Evolutionary conservation across 345 rosid species (phyloP).

Genomic region (Barbarea vulgaris): DNA sequence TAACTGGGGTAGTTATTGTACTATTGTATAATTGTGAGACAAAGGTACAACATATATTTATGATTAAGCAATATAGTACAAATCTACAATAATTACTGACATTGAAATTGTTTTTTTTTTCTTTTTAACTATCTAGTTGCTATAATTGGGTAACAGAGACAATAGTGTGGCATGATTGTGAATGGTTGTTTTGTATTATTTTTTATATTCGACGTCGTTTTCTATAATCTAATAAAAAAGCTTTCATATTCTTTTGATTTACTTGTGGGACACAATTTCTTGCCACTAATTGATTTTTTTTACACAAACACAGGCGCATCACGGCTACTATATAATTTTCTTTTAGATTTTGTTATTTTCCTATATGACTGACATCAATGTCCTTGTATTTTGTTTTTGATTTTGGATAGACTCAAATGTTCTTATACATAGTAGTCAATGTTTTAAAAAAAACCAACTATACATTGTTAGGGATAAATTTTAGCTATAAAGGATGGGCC

Average conservation of each 20-base stretch:
- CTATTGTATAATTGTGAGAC: background rate
- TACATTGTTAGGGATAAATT: background rate
- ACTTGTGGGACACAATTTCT: slow-evolving; percentile 26
- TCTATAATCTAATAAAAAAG: slow-evolving; percentile 13
- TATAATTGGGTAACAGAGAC: background rate
- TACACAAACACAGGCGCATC: slow-evolving; percentile 24
- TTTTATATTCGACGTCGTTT: slow-evolving; percentile 14
- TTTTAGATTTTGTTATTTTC: slow-evolving; percentile 19
- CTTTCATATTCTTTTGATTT: slow-evolving; percentile 10
- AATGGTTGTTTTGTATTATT: background rate
- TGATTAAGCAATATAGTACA: background rate
- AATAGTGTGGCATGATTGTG: slow-evolving; percentile 7
- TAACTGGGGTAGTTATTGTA: background rate
- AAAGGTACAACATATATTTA: background rate
- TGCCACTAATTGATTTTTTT: background rate
- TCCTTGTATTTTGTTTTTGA: background rate
- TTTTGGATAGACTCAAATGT: background rate
- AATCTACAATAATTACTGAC: background rate
- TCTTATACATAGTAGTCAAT: background rate
- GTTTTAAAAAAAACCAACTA: background rate
- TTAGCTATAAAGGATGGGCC: background rate
- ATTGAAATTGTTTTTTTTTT: background rate
- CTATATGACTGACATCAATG: background rate
- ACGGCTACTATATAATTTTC: background rate
- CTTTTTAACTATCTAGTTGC: background rate